Conservation (phyloP, 176 grass and related monocot species). For the Oryza nivara region DNA sequence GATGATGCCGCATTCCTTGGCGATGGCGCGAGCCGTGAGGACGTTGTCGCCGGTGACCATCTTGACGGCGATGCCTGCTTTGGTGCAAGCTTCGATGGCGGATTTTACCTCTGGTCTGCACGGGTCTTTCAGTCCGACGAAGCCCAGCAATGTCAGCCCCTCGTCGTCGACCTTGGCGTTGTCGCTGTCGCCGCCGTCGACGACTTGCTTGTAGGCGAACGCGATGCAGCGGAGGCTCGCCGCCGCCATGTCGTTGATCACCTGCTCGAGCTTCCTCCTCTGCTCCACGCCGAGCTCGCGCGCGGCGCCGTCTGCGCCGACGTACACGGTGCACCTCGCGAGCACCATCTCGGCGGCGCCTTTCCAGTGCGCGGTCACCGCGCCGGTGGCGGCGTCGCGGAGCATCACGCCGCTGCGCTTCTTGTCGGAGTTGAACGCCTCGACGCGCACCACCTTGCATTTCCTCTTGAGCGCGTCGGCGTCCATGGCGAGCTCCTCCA, state of each 20-base stretch:
- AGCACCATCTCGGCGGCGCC: slow-evolving; percentile 89
- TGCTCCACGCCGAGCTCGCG: slow-evolving; percentile 28
- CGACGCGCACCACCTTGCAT: slow-evolving; percentile 65
- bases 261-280: slow-evolving; percentile 45
- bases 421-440: slow-evolving; percentile 97
- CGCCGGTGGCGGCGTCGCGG: slow-evolving; percentile 35
- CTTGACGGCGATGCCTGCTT: slow-evolving; percentile 66
- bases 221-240: slow-evolving; percentile 79
- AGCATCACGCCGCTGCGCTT: slow-evolving; percentile 77
- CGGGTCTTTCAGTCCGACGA: slow-evolving; percentile 83
- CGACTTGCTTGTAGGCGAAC: slow-evolving; percentile 64
- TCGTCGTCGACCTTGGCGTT: slow-evolving; percentile 51
- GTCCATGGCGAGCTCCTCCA: slow-evolving; percentile 62
- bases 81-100: slow-evolving; percentile 58
- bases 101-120: slow-evolving; percentile 72
- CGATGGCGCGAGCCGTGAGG: slow-evolving; percentile 79
- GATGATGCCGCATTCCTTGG: slow-evolving; percentile 78
- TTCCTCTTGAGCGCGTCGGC: slow-evolving; percentile 33
- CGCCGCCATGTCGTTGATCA: slow-evolving; percentile 65
- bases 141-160: slow-evolving; percentile 61
- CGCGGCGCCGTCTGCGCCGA: slow-evolving; percentile 30
- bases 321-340: slow-evolving; percentile 50
- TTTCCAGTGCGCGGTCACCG: slow-evolving; percentile 71
- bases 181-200: slow-evolving; percentile 3
- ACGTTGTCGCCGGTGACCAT: slow-evolving; percentile 98